Evolutionary conservation across 148 eudicot genomes (phyloP).

Genomic region (Fagopyrum esculentum): DNA sequence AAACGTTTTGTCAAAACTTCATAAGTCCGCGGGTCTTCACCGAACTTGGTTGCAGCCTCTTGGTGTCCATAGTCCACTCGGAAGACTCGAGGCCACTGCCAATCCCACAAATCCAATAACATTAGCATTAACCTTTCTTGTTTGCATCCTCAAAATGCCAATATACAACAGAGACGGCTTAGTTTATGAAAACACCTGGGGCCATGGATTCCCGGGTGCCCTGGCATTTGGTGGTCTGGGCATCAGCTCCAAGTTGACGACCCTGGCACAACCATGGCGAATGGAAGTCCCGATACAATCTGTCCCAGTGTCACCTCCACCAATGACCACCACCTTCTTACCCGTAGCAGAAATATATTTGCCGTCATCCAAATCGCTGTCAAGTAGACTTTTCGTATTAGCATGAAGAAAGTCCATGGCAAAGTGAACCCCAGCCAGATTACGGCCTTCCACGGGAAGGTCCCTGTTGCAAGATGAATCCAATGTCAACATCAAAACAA

Average conservation of each 20-base stretch:
- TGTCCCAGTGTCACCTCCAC: slow-evolving; percentile 99
- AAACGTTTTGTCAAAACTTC: slow-evolving; percentile 91
- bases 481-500: not conserved
- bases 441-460: slow-evolving; percentile 91
- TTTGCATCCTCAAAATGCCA: not conserved
- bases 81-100: slow-evolving; percentile 44
- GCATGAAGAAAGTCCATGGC: slow-evolving; percentile 99
- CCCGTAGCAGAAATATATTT: slow-evolving; percentile 90
- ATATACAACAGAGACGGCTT: not conserved
- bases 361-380: slow-evolving; percentile 86
- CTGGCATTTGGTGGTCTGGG: slow-evolving; percentile 85
- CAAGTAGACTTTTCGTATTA: slow-evolving; percentile 93
- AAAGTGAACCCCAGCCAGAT: slow-evolving; percentile 82
- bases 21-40: slow-evolving; percentile 89
- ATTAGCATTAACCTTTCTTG: not conserved
- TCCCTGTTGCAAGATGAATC: slow-evolving; percentile 41
- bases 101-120: not conserved
- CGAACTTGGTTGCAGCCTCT: slow-evolving; percentile 88
- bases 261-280: slow-evolving; percentile 77
- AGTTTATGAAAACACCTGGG: slow-evolving; percentile 49
- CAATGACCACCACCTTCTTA: slow-evolving; percentile 98
- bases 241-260: slow-evolving; percentile 86
- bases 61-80: slow-evolving; percentile 98
- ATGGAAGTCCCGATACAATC: slow-evolving; percentile 99
- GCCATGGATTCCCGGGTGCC: slow-evolving; percentile 99